Evolutionary conservation across 805 yeast species (phyloP), one percentile per base, ranked within the genome.

Genomic region (Yarrowia hollandica): DNA sequence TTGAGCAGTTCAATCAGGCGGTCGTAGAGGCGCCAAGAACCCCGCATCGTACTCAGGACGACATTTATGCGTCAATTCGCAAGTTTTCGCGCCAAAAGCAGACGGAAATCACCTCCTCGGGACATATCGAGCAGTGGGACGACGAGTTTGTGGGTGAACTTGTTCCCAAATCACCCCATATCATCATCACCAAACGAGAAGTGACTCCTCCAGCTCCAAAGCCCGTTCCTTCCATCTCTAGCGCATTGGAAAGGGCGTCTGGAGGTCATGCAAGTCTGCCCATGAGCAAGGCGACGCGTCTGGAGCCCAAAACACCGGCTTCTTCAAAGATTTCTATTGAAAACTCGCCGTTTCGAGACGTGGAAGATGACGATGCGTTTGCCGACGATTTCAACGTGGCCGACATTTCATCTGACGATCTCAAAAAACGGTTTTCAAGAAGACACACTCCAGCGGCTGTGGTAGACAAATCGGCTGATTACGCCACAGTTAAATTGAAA

Each of bases 171-270:
- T 52, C 58, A 12, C 58, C 58, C 5, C 58, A 52, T 8, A 52
- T 52, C 8, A 37, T 52, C 25, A 72, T 80, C 7, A 91, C 92
- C 0, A 72, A 72, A 28, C 71, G 78, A 4, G 48, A 41, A 41
- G 18, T 41, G 33, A 41, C 48, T 26, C 73, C 89, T 21, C 69
- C 81, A 26, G n/a, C n/a, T n/a, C n/a, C n/a, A n/a, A n/a, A 50
- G 62, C 23, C 38, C 1, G 22, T 48, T 15, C 55, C 55, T 4
- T 31, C 39, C 28, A 48, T 48, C 16, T 15, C 26, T 6, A 33
- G 55, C 22, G 55, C 55, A 6, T 16, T 48, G 12, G 22, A 15
- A 25, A 41, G 18, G 23, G 31, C 33, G 4, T 39, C 44, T 10
- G 5, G 19, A n/a, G 19, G 30, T 15, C 12, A 15, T 6, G 16